Conservation (phyloP, 2,329 filamentous ascomycete genomes). For the Verticillium dahliae region DNA sequence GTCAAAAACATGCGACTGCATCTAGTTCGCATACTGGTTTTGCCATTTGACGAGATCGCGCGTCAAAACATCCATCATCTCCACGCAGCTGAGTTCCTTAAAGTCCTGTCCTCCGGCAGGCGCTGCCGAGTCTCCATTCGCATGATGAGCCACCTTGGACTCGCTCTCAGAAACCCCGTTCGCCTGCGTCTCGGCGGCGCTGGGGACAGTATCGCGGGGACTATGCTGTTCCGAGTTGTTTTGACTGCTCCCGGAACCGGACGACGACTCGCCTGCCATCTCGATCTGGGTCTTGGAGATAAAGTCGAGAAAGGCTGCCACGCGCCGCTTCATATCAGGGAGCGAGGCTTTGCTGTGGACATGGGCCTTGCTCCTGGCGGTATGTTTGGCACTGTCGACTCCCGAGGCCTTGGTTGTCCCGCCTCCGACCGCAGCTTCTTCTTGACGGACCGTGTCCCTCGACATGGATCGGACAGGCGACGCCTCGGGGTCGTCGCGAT, state of each 20-base stretch:
- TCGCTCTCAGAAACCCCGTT: conserved; percentile 14
- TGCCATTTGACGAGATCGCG: conserved; percentile 81
- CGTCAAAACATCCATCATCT: conserved; percentile 88
- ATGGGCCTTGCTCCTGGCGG: conserved; percentile 42
- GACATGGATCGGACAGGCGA: conserved; percentile 52
- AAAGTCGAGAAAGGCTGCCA: conserved; percentile 79
- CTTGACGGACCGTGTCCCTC: conserved; percentile 40
- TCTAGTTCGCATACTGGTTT: conserved; percentile 50
- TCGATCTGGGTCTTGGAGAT: conserved; percentile 86
- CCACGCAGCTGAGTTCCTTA: conserved; percentile 67
- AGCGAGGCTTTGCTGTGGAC: conserved; percentile 67
- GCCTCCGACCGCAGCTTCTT: conserved; percentile 23
- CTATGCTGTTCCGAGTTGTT: conserved; percentile 14
- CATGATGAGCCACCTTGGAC: neutral
- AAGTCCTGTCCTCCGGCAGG: conserved; percentile 34
- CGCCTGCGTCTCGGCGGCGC: conserved; percentile 8
- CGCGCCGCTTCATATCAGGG: conserved; percentile 81
- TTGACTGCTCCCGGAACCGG: conserved; percentile 26
- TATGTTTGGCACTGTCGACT: conserved; percentile 44
- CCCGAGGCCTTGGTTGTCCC: conserved; percentile 25
- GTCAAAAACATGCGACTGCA: neutral
- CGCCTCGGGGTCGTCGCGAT: conserved; percentile 56
- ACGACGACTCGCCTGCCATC: conserved; percentile 60
- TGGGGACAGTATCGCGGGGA: conserved; percentile 17
- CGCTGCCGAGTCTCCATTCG: conserved; percentile 6